Evolutionary conservation across 2,329 filamentous ascomycete species (phyloP).

Genomic region (Dendrostoma leiphaemia): DNA sequence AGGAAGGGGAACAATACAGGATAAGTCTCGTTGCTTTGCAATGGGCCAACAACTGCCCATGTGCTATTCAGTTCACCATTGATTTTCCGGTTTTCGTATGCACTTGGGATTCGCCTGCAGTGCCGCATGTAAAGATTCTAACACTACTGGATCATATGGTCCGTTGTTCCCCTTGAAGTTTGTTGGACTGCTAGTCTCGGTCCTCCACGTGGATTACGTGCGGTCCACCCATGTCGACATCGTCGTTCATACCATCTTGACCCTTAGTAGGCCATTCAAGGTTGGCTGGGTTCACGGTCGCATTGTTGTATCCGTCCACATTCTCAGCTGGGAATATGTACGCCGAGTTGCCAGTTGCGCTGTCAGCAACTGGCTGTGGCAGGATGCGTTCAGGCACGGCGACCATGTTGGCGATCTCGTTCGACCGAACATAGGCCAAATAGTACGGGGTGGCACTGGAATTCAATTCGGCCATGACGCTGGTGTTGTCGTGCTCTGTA

Average conservation of each 20-base stretch:
- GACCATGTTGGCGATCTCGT: slow-evolving; percentile 27
- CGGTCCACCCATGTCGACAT: background rate
- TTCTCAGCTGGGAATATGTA: background rate
- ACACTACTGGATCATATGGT: no score
- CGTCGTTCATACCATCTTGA: background rate
- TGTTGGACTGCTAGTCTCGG: background rate
- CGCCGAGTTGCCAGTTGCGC: background rate
- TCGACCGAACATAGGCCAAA: slow-evolving; percentile 31
- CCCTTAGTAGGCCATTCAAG: background rate
- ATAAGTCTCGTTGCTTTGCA: no score
- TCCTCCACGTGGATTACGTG: slow-evolving; percentile 7
- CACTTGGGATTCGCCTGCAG: no score
- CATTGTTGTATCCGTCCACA: background rate
- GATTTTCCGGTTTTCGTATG: no score
- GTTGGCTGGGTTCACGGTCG: background rate
- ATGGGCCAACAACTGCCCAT: no score
- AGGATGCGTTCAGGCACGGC: slow-evolving; percentile 21
- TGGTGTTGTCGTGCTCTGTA: slow-evolving; percentile 61
- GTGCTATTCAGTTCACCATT: no score
- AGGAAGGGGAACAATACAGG: no score
- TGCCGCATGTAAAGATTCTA: no score
- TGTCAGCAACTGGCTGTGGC: background rate
- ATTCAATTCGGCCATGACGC: slow-evolving; percentile 68
- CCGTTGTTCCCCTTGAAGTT: no score
- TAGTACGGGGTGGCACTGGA: slow-evolving; percentile 66